These are phyloP conservation scores for Leccinum truebloodii DNA, from an alignment of 768 basidiomycete genomes.

Conservation along the genomic window DNA sequence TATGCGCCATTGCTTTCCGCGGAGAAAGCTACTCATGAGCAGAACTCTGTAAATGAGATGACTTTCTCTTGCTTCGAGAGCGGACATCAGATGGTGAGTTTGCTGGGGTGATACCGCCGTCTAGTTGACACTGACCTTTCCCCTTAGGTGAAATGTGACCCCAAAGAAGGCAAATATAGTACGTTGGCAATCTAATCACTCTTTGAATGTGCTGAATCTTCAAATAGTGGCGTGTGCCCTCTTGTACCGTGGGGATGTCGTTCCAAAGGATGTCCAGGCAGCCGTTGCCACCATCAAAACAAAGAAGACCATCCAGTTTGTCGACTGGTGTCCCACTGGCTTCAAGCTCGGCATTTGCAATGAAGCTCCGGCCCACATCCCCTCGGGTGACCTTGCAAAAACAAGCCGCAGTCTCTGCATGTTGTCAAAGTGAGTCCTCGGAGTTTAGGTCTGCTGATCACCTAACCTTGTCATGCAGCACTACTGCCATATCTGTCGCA, in stretches of 20 bases:
- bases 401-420: conserved; percentile 94
- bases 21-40: conserved; percentile 94
- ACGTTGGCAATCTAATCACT: conserved; percentile 30
- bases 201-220: conserved; percentile 17
- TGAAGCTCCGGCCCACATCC: conserved; percentile 89
- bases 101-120: neutral
- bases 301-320: conserved; percentile 96
- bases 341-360: conserved; percentile 99
- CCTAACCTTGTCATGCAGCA: conserved; percentile 44
- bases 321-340: conserved; percentile 98
- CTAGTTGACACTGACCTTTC: conserved; percentile 5
- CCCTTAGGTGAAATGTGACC: conserved; percentile 78
- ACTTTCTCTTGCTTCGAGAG: conserved; percentile 97
- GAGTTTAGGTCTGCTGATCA: neutral
- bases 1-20: conserved; percentile 95
- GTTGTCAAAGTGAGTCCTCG: conserved; percentile 74
- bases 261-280: conserved; percentile 92
- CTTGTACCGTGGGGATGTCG: conserved; percentile 94
- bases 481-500: conserved; percentile 90
- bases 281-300: conserved; percentile 96
- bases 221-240: conserved; percentile 83
- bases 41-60: conserved; percentile 98
- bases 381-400: conserved; percentile 95
- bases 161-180: conserved; percentile 99
- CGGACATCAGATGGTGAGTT: conserved; percentile 88